Conservation (phyloP, 1,139 yeast species). For the Suhomyces maxii region DNA sequence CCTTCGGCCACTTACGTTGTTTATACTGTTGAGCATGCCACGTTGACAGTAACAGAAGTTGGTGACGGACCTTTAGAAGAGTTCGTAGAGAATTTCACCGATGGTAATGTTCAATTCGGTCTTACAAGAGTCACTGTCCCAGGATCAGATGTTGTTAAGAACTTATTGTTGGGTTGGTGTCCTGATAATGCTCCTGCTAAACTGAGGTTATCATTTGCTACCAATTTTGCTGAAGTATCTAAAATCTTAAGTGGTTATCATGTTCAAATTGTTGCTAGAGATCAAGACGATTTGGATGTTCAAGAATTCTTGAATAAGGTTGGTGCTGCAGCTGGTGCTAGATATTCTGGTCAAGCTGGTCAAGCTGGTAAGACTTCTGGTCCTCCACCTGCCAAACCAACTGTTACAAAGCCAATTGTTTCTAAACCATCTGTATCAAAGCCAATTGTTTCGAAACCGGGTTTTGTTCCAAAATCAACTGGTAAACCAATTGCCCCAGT, state of each 20-base stretch:
- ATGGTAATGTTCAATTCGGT: conserved; percentile 89
- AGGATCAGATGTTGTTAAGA: conserved; percentile 83
- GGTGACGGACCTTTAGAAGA: conserved; percentile 72
- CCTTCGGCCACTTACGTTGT: conserved; percentile 59
- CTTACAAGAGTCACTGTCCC: conserved; percentile 85
- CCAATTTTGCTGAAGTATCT: conserved; percentile 73
- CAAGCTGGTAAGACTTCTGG: conserved; percentile 7
- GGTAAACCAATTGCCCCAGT: conserved; percentile 37
- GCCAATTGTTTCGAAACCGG: conserved; percentile 19
- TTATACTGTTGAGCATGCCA: conserved; percentile 58
- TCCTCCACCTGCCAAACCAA: conserved; percentile 22
- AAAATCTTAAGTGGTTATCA: conserved; percentile 78
- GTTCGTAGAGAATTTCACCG: conserved; percentile 79
- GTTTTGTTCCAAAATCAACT: conserved; percentile 39
- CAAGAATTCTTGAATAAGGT: conserved; percentile 73
- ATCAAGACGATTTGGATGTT: conserved; percentile 82
- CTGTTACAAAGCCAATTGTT: conserved; percentile 24
- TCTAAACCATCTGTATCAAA: conserved; percentile 21
- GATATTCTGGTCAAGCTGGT: conserved; percentile 66
- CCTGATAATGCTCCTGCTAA: conserved; percentile 82
- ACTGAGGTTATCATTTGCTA: conserved; percentile 70
- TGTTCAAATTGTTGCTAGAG: conserved; percentile 96
- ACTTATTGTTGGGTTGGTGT: conserved; percentile 90
- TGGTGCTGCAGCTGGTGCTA: conserved; percentile 93
- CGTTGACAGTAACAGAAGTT: conserved; percentile 56